These are phyloP conservation scores for Nigrospora sphaerica DNA, from an alignment of 2,329 filamentous ascomycete genomes.

Conservation along the genomic window DNA sequence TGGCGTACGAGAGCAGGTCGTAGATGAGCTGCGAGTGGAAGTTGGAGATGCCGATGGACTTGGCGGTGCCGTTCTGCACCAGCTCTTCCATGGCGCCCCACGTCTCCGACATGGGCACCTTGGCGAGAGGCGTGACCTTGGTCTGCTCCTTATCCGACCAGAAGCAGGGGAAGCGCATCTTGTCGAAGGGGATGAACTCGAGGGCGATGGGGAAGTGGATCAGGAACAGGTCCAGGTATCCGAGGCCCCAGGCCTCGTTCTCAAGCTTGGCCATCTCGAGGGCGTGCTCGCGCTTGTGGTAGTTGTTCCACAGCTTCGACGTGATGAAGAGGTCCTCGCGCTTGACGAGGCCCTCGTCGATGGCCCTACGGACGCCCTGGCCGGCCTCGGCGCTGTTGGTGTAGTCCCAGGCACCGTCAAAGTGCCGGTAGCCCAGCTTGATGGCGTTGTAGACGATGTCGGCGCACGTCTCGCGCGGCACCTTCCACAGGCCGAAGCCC, in stretches of 20 bases:
- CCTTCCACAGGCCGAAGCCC: conserved; percentile 34
- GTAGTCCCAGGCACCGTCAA: conserved; percentile 50
- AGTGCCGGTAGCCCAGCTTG: conserved; percentile 44
- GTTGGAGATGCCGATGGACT: conserved; percentile 76
- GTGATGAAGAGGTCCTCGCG: conserved; percentile 59
- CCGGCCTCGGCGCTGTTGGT: conserved; percentile 61
- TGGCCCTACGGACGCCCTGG: conserved; percentile 50
- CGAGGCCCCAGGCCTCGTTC: conserved; percentile 53
- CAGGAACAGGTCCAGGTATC: conserved; percentile 63
- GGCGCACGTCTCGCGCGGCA: conserved; percentile 24
- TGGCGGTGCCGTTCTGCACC: conserved; percentile 61
- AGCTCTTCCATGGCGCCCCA: conserved; percentile 75
- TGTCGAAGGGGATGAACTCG: conserved; percentile 33
- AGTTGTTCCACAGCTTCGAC: conserved; percentile 62
- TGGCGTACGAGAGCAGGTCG: conserved; percentile 72
- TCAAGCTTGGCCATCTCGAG: conserved; percentile 52
- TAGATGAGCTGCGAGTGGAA: conserved; percentile 72
- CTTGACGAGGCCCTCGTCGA: conserved; percentile 52
- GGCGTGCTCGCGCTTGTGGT: conserved; percentile 55
- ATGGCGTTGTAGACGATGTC: conserved; percentile 57
- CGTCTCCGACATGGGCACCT: conserved; percentile 71
- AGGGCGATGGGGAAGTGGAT: conserved; percentile 54
- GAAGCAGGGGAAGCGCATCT: conserved; percentile 26
- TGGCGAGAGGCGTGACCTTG: conserved; percentile 41
- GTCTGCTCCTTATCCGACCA: conserved; percentile 35